Conservation (phyloP, 176 grass and related monocot species). For the Oryza meyeriana region DNA sequence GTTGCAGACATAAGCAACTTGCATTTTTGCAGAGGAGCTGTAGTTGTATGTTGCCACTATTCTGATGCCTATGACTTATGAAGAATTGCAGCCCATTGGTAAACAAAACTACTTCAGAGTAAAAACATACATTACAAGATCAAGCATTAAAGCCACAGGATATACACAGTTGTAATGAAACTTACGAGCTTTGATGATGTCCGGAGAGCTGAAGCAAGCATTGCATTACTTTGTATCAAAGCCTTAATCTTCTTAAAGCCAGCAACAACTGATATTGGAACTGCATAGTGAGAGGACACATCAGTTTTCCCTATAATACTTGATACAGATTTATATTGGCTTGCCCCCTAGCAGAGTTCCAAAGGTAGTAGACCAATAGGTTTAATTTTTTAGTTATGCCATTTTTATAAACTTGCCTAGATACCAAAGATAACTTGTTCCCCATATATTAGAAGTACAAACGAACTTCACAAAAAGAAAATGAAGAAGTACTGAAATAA, state of each 20-base stretch:
- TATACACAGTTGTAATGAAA: conserved; percentile 19
- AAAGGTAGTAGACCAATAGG: neutral
- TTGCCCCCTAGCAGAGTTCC: neutral
- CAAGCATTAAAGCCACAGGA: neutral
- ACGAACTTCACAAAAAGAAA: neutral
- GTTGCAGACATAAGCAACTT: neutral
- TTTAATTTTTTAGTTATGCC: neutral
- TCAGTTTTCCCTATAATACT: conserved; percentile 22
- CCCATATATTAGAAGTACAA: conserved; percentile 26
- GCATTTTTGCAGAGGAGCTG: neutral
- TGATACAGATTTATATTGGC: neutral
- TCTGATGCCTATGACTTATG: conserved; percentile 18
- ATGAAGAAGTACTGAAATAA: neutral
- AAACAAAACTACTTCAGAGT: conserved; percentile 12
- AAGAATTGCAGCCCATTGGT: neutral
- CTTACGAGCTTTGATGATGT: conserved; percentile 93
- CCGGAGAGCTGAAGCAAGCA: conserved; percentile 83
- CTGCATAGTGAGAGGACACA: conserved; percentile 48
- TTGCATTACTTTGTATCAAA: conserved; percentile 69
- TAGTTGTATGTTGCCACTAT: conserved; percentile 2
- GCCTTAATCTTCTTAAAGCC: conserved; percentile 99
- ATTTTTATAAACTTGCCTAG: neutral
- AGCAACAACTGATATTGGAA: conserved; percentile 89
- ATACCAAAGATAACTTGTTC: neutral
- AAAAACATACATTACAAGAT: neutral